Evolutionary conservation across 2,329 filamentous ascomycete genomes (phyloP), one percentile per base, ranked within the genome.

Genomic region (Cadophora gregata): DNA sequence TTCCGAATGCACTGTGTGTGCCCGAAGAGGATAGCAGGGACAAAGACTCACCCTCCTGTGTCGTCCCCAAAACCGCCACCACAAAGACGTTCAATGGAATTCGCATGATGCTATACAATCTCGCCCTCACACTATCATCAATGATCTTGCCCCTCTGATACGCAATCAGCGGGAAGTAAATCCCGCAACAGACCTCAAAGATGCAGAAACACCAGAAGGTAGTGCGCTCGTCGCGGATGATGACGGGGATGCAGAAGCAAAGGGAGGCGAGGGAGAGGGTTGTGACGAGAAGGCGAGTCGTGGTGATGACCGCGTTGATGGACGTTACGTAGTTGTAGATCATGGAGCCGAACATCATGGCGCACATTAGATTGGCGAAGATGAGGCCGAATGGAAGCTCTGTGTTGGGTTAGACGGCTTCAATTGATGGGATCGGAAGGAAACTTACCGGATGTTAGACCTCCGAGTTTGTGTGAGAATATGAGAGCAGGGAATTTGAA

Each of bases 81-180:
- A 87, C 83, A 70, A 86, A 86, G 8, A 83, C 69, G 71, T 88
- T 88, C 66, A 88, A 76, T 10, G 86, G 86, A 12, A 88, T 79
- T 45, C 86, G 80, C 74, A 88, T 78, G 62, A 86, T 76, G 31
- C 83, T 83, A 74, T 88, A 88, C 9, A 87, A 80, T 55, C 81
- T 82, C 8, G 82, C 84, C 53, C 86, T 79, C 45, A 81, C 79
- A 8, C 79, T 79, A 72, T 88, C 85, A 1, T 84, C 81, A 27
- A 87, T 80, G 3, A 86, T 76, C 65, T 79, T 78, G 24, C 82
- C 83, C 74, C 87, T 87, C 59, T 87, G 73, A 61, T 82, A 82
- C 1, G 80, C 82, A 77, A 87, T 85, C 63, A 80, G 82, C 0
- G 86, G 86, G 70, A 82, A 87, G 72, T 88, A 88, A 16, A 84